Base-by-base conservation (phyloP, 306 rosid species). In the Vigna unguiculata region DNA sequence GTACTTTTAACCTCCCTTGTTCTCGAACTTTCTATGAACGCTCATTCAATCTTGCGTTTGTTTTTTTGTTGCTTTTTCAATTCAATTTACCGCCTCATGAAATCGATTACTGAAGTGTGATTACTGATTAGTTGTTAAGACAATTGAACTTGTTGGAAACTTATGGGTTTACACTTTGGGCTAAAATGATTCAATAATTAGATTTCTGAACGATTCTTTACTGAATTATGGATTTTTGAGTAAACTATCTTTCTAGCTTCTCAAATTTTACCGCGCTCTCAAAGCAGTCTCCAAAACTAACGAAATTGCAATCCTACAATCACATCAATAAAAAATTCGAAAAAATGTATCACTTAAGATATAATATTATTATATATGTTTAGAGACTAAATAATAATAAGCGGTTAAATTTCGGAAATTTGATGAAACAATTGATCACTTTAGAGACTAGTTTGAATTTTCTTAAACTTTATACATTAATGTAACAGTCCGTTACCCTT, bases 1-100 rank as follows among this genome's bases (percentile, higher is more conserved):
- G 99, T 95, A 87, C 70, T 52, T 45, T 83, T 16, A n/a, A 48
- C 45, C 62, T 58, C 71, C 68, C 0, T 52, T 3, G 17, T 53
- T 60, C 54, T 49, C 69, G 10, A 60, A 52, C 19, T 80, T 67
- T 68, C 28, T 43, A 4, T 11, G 15, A 75, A 52, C 8, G 61
- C 7, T 8, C 4, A 32, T 13, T 12, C 14, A 22, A 28, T 9
- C 14, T 38, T 73, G 10, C 16, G 9, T 34, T 11, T n/a, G 11
- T 38, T 58, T 74, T 9, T 0, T 43, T 19, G 6, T 57, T 30
- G 25, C 22, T 24, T 78, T 34, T 17, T 69, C 71, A 54, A 47
- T 28, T 69, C 12, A 34, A 53, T 25, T 52, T 67, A 22, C 46
- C 20, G 60, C 74, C 69, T 53, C 40, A 61, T 72, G 68, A 28